Conservation (phyloP, 2,329 filamentous ascomycete genomes). For the Botrytis fragariae region DNA sequence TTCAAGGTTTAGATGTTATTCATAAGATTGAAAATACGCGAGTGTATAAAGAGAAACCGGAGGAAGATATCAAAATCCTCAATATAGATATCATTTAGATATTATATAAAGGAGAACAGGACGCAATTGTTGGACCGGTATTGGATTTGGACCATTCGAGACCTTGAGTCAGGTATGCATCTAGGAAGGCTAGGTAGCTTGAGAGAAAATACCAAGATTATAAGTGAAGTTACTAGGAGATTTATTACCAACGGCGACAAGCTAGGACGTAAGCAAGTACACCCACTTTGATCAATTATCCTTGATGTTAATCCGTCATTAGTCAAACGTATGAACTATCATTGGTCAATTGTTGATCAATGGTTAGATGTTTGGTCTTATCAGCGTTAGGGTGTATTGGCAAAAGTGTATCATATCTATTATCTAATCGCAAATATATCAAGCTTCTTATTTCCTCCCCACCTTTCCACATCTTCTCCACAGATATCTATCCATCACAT, state of each 20-base stretch:
- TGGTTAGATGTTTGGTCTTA: not conserved
- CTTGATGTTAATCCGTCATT: conserved; percentile 7
- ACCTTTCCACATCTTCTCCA: not conserved
- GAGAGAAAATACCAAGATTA: not conserved
- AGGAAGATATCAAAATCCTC: conserved; percentile 96
- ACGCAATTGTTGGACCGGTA: not conserved
- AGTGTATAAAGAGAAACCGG: conserved; percentile 86
- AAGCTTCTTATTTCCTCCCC: not conserved
- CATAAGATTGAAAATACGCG: conserved; percentile 92
- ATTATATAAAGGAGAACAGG: not conserved
- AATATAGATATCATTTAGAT: conserved; percentile 59
- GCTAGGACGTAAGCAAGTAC: not conserved
- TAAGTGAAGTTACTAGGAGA: not conserved
- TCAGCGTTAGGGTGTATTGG: not conserved
- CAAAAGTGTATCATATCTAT: not conserved
- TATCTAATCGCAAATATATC: not conserved
- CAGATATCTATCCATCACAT: not conserved
- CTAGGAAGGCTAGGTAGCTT: not conserved
- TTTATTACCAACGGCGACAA: not conserved
- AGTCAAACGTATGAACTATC: not conserved
- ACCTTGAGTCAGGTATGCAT: not conserved
- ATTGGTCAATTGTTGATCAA: not conserved
- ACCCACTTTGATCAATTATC: not conserved
- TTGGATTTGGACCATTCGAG: not conserved
- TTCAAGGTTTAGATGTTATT: conserved; percentile 88